Conservation (phyloP, 2,329 filamentous ascomycete species). For the Fonsecaea pedrosoi region DNA sequence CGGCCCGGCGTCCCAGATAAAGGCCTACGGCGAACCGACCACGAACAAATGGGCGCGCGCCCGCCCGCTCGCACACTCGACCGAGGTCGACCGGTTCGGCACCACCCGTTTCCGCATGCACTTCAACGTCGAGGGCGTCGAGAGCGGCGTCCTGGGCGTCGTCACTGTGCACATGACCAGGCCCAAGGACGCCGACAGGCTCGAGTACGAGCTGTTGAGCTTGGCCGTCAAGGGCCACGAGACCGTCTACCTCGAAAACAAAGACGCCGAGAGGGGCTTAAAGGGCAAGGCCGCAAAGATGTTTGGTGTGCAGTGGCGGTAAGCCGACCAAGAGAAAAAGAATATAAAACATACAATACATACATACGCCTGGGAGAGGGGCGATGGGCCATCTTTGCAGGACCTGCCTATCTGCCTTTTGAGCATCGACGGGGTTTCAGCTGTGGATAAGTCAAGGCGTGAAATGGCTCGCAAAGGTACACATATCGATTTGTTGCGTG, state of each 20-base stretch:
- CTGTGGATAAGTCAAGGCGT: background rate
- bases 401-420: background rate
- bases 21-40: slow-evolving; percentile 80
- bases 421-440: background rate
- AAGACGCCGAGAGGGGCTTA: slow-evolving; percentile 46
- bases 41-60: slow-evolving; percentile 79
- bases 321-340: background rate
- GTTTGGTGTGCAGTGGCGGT: slow-evolving; percentile 58
- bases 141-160: slow-evolving; percentile 67
- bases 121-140: slow-evolving; percentile 82
- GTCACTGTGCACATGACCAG: slow-evolving; percentile 81
- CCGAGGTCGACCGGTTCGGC: slow-evolving; percentile 74
- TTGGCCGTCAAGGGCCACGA: slow-evolving; percentile 71
- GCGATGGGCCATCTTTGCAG: background rate
- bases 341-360: too few species aligned
- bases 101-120: slow-evolving; percentile 83
- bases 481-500: background rate
- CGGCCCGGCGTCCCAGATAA: slow-evolving; percentile 76
- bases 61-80: slow-evolving; percentile 62
- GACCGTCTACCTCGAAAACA: slow-evolving; percentile 55
- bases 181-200: slow-evolving; percentile 67
- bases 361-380: too few species aligned
- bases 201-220: slow-evolving; percentile 79
- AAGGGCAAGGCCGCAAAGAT: slow-evolving; percentile 57
- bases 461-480: background rate